These are phyloP conservation scores for Parastagonospora avenae DNA, from an alignment of 2,329 filamentous ascomycete genomes.

Conservation along the genomic window DNA sequence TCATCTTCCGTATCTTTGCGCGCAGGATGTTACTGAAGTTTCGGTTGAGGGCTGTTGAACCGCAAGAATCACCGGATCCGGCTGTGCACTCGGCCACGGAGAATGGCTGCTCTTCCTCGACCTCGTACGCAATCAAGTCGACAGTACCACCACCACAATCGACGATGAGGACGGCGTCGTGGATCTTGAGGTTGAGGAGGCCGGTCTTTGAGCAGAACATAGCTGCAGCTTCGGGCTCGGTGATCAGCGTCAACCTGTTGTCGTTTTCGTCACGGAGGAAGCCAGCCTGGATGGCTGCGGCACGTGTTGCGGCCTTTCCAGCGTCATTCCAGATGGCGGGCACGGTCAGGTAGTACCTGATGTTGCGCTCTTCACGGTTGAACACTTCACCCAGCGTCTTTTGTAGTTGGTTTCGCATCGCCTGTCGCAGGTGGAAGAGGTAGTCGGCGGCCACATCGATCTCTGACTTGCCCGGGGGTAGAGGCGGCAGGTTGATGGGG, in stretches of 20 bases:
- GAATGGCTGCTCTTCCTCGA: slow-evolving; percentile 96
- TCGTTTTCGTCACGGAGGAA: slow-evolving; percentile 98
- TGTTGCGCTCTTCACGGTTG: slow-evolving; percentile 96
- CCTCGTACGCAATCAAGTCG: slow-evolving; percentile 98
- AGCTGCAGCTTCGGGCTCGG: slow-evolving; percentile 94
- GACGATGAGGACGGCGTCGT: slow-evolving; percentile 96
- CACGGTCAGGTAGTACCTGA: slow-evolving; percentile 97
- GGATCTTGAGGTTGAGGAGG: slow-evolving; percentile 93
- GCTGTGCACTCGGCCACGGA: slow-evolving; percentile 97
- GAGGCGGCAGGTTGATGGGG: slow-evolving; percentile 95
- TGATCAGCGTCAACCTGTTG: slow-evolving; percentile 91
- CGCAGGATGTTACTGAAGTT: slow-evolving; percentile 98
- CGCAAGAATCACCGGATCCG: slow-evolving; percentile 95
- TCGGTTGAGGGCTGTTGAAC: slow-evolving; percentile 95
- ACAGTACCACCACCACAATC: slow-evolving; percentile 98
- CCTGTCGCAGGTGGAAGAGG: slow-evolving; percentile 95
- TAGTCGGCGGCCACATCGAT: slow-evolving; percentile 99
- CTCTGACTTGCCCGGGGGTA: slow-evolving; percentile 96
- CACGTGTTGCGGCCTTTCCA: slow-evolving; percentile 93
- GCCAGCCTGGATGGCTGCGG: slow-evolving; percentile 94
- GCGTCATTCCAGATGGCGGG: slow-evolving; percentile 99
- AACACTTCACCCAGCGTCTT: slow-evolving; percentile 98
- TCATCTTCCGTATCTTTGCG: slow-evolving; percentile 99
- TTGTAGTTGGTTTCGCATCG: slow-evolving; percentile 92
- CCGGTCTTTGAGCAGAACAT: slow-evolving; percentile 98